Evolutionary conservation across 2,329 filamentous ascomycete genomes (phyloP), one percentile per base, ranked within the genome.

Genomic region (Fusarium coicis): DNA sequence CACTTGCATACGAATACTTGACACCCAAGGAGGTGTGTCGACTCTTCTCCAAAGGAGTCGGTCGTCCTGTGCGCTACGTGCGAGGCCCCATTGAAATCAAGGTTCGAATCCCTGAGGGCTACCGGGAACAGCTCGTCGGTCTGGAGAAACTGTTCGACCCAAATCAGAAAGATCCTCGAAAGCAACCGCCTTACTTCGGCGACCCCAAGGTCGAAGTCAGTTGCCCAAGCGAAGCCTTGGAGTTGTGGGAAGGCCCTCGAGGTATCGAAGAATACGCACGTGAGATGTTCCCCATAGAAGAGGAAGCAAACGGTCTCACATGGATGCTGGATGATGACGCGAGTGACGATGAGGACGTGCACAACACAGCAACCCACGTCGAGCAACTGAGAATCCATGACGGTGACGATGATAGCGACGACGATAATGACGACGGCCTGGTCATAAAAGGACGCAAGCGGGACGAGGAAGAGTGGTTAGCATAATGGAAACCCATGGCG

Each of bases 211-310:
- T 92, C 30, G 90, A 92, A 73, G 82, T 82, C 4, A 90, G 87
- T 73, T 93, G 93, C 73, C 94, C 95, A 0, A 87, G 88, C 14
- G 91, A 94, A 74, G 93, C 95, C 2, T 85, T 96, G 70, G 88
- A 92, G 76, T 85, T 99, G 30, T 98, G 96, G 96, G 94, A 97
- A 80, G 96, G 95, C 8, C 94, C 94, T 74, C 88, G 96, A 61
- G 93, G 94, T 36, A 88, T 98, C 75, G 95, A 98, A 80, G 96
- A 98, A 82, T 99, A 98, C 81, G 96, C 96, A 3, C 88, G 93
- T 54, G 96, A 98, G 81, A 95, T 97, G 34, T 98, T 98, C 78
- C 94, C 94, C 0, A 88, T 98, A 18, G 96, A 99, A 82, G 96
- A 99, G 83, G 93, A 95, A 76, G 94, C 95, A 37, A 98, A 98